Conservation (phyloP, 805 yeast species). For the Ogataea henricii region DNA sequence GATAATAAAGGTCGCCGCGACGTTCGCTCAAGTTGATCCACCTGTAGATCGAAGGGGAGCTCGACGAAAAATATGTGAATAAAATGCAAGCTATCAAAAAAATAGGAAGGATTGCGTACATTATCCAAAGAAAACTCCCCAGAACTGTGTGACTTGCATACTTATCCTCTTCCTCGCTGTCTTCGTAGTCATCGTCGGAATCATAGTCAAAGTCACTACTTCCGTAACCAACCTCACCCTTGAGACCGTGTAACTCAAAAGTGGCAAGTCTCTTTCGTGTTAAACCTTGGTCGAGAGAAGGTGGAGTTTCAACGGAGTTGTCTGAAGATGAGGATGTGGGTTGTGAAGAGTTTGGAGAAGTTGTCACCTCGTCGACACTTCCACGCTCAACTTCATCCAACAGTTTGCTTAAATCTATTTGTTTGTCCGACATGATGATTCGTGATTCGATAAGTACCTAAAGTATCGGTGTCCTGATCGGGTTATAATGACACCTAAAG, state of each 20-base stretch:
- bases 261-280: conserved; percentile 18
- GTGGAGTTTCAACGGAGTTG: conserved; percentile 11
- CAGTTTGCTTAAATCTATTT: conserved; percentile 18
- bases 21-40: conserved; percentile 7
- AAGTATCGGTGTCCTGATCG: not conserved
- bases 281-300: conserved; percentile 13
- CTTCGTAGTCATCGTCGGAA: conserved; percentile 12
- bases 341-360: not conserved
- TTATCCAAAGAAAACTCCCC: conserved; percentile 22
- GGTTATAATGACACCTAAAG: not conserved
- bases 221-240: conserved; percentile 5
- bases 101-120: conserved; percentile 26
- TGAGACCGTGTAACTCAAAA: conserved; percentile 12
- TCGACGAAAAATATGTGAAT: conserved; percentile 13
- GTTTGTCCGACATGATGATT: conserved; percentile 14
- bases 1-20: conserved; percentile 28
- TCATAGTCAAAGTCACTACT: conserved; percentile 12
- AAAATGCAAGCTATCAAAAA: conserved; percentile 16
- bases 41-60: conserved; percentile 3
- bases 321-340: conserved; percentile 5
- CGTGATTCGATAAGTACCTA: not conserved
- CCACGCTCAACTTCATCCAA: conserved; percentile 19
- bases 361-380: not conserved
- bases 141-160: conserved; percentile 13
- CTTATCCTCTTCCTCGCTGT: conserved; percentile 16